Percentiles rank a stretch among this genome's conserved stretches.
These are phyloP conservation scores for Solanum hybrid DNA, from an alignment of 305 asterid species.

Conservation along the genomic window DNA sequence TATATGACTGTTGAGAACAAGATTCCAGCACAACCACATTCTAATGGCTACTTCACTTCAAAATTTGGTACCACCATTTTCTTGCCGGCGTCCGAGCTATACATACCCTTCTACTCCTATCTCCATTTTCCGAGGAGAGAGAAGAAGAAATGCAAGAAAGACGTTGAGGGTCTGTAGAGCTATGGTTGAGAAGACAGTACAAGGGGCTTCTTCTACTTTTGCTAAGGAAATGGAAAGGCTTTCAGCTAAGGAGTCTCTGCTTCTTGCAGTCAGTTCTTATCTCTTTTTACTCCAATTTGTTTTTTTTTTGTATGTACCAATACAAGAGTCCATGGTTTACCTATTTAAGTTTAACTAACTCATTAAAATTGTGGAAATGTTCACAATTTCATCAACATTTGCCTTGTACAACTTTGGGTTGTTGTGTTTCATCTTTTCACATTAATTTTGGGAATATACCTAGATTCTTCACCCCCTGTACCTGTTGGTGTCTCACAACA, in stretches of 20 bases:
- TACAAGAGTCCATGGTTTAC: not conserved
- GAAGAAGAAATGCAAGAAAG: slow-evolving; percentile 13
- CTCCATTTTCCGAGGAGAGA: not conserved
- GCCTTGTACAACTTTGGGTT: not conserved
- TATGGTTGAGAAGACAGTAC: slow-evolving; percentile 54
- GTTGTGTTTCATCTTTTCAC: not conserved
- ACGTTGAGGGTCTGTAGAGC: slow-evolving; percentile 31
- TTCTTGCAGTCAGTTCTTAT: slow-evolving; percentile 48
- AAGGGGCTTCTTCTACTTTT: slow-evolving; percentile 77
- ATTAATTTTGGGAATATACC: not conserved
- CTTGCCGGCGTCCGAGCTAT: not conserved
- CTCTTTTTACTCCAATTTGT: not conserved
- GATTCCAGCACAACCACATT: not conserved
- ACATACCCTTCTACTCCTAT: not conserved
- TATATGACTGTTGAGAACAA: not conserved
- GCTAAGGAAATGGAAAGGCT: slow-evolving; percentile 86
- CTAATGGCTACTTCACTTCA: slow-evolving; percentile 12
- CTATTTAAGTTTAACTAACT: not conserved
- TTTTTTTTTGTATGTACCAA: not conserved
- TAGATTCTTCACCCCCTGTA: not conserved
- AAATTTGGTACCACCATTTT: slow-evolving; percentile 1
- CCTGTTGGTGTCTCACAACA: not conserved
- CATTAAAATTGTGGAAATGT: not conserved
- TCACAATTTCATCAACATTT: not conserved
- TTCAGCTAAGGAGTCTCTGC: slow-evolving; percentile 84